Evolutionary conservation across 2,329 filamentous ascomycete genomes (phyloP).

Genomic region (Triangularia setosa): DNA sequence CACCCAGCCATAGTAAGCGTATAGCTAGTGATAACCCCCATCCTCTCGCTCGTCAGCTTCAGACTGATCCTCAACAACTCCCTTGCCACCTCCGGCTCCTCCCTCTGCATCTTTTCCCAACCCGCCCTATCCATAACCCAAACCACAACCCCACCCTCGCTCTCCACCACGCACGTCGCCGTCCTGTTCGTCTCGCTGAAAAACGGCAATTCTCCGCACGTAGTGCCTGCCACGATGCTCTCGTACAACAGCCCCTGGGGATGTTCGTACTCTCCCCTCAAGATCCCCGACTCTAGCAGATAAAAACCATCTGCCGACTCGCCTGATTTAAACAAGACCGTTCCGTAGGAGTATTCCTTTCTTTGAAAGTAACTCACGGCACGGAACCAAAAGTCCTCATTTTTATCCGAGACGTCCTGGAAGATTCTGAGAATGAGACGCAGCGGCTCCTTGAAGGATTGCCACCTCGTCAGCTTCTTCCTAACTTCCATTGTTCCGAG

Average conservation of each 20-base stretch:
- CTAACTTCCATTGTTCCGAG: constrained; percentile 62
- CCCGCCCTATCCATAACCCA: constrained; percentile 73
- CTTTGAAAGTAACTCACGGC: constrained; percentile 71
- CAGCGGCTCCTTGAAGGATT: constrained; percentile 82
- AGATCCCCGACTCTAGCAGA: constrained; percentile 80
- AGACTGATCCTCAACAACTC: constrained; percentile 84
- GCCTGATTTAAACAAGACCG: constrained; percentile 72
- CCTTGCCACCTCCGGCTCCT: constrained; percentile 71
- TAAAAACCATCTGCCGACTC: constrained; percentile 82
- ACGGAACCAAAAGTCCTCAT: constrained; percentile 94
- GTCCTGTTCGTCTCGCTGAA: constrained; percentile 88
- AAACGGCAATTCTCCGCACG: constrained; percentile 93
- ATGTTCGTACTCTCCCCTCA: constrained; percentile 84
- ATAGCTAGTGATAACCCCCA: constrained; percentile 64
- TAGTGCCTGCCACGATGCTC: constrained; percentile 89
- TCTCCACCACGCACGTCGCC: constrained; percentile 79
- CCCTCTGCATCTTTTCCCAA: constrained; percentile 69
- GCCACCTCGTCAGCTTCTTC: constrained; percentile 63
- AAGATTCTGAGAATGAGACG: constrained; percentile 95
- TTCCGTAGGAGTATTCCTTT: constrained; percentile 63
- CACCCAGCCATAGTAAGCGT: constrained; percentile 48
- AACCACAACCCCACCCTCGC: constrained; percentile 61
- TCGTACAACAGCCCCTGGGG: constrained; percentile 88
- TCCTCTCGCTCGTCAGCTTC: constrained; percentile 90
- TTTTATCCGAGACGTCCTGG: constrained; percentile 76